phyloP scores from a whole-genome alignment of 345 rosid species.

The Nasturtium officinale region DNA sequence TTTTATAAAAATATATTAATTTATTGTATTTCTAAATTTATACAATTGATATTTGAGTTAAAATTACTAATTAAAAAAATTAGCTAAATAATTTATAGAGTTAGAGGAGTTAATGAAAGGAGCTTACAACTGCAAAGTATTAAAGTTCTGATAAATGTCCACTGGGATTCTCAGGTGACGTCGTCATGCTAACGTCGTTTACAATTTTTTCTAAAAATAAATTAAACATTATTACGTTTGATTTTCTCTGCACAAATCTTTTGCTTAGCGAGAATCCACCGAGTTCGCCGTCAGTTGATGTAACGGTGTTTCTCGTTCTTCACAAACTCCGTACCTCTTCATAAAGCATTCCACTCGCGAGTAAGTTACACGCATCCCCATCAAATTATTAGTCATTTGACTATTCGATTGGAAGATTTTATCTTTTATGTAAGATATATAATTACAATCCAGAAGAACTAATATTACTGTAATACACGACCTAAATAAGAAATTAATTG shows the following conservation, averaged over 20 bases:
- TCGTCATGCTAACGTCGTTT: constrained; percentile 46
- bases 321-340: constrained; percentile 40
- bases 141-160: too few species aligned
- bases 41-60: too few species aligned
- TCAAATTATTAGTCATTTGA: not conserved
- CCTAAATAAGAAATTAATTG: not conserved
- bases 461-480: not conserved
- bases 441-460: not conserved
- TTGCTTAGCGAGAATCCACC: constrained; percentile 38
- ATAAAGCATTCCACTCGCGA: constrained; percentile 10
- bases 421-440: not conserved
- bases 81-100: too few species aligned
- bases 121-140: not conserved
- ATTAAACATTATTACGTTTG: constrained; percentile 31
- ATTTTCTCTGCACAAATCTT: constrained; percentile 44
- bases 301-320: constrained; percentile 46
- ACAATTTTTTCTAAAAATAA: not conserved
- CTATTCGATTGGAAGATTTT: not conserved
- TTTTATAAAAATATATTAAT: too few species aligned
- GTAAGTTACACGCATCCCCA: not conserved
- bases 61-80: too few species aligned
- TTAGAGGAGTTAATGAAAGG: constrained; percentile 30
- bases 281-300: constrained; percentile 45
- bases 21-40: too few species aligned
- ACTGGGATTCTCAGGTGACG: constrained; percentile 40